Conservation (phyloP, 768 basidiomycete species). For the Tremella fuciformis region DNA sequence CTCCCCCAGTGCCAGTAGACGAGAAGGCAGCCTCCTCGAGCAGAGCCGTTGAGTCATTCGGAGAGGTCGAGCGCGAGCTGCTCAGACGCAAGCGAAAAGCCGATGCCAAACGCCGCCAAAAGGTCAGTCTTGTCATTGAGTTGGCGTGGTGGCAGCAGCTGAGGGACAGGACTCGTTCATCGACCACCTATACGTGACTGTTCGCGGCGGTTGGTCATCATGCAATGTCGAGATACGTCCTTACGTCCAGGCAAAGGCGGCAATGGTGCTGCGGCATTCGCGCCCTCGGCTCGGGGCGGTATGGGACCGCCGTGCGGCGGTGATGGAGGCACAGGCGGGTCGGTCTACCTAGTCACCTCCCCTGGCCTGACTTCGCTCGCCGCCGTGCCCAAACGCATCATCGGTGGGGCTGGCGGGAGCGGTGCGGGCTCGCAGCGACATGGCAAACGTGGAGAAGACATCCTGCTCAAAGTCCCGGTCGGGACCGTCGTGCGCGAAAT, state of each 20-base stretch:
- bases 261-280: conserved; percentile 86
- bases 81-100: conserved; percentile 33
- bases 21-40: no score
- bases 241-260: conserved; percentile 72
- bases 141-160: background rate
- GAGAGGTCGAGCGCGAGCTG: conserved; percentile 18
- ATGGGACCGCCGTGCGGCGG: conserved; percentile 90
- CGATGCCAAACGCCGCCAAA: conserved; percentile 49
- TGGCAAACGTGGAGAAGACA: conserved; percentile 69
- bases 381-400: conserved; percentile 65
- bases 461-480: conserved; percentile 75
- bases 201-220: conserved; percentile 63
- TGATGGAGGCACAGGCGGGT: conserved; percentile 82
- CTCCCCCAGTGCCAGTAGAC: no score
- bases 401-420: conserved; percentile 64
- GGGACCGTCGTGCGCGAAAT: conserved; percentile 86
- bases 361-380: conserved; percentile 74
- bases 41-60: background rate
- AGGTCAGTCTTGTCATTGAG: conserved; percentile 30
- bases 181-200: conserved; percentile 74
- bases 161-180: conserved; percentile 57
- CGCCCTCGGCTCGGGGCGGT: conserved; percentile 79
- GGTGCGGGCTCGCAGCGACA: conserved; percentile 87
- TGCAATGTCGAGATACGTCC: background rate
- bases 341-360: conserved; percentile 78